Base-by-base conservation (phyloP, 805 yeast genomes). In the Ogataea nakhonphanomensis region DNA sequence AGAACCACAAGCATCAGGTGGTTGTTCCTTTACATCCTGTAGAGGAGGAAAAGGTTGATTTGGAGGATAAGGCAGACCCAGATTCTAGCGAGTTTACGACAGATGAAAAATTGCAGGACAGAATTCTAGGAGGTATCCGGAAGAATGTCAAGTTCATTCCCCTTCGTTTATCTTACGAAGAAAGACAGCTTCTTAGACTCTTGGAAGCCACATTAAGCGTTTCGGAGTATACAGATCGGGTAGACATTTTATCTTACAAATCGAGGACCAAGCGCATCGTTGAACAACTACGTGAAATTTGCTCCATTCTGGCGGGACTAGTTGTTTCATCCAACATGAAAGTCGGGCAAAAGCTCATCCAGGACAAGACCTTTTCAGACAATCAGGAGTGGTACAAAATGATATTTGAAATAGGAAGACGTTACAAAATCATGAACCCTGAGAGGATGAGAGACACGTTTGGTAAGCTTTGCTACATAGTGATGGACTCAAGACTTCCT, bases 381-480 rank as follows among this genome's bases (percentile, higher is more conserved):
- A 81, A 84, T 57, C 80, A 84, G 3, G 78, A 74, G 25, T 85
- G 90, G 89, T 84, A 78, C 58, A 72, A 84, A 55, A 64, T 62
- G 30, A 66, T 84, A 7, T 84, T 84, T 58, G 93, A 84, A 61
- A 77, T 84, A 45, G 93, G 93, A 17, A 69, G 93, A 52, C 70
- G 93, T 31, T 84, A 84, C 64, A 84, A 84, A 57, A 79, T 85
- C 51, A 81, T 84, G 89, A 84, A 84, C 54, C 95, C 95, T 0
- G 89, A 84, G 50, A 72, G 78, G 51, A 80, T 85, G 85, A 71
- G 89, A 46, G 85, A 81, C 53, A 79, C 79, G 4, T 85, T 79
- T 58, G 95, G 95, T 33, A 84, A 84, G 53, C 65, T 85, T 42
- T 81, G 85, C 64, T 84, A 84, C 59, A 85, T 84, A 84, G 79